A percentile compares a stretch with the other conserved stretches of the same genome.
phyloP scores from a whole-genome alignment of 2,329 filamentous ascomycete species.

The Pyrenochaeta sp. region DNA sequence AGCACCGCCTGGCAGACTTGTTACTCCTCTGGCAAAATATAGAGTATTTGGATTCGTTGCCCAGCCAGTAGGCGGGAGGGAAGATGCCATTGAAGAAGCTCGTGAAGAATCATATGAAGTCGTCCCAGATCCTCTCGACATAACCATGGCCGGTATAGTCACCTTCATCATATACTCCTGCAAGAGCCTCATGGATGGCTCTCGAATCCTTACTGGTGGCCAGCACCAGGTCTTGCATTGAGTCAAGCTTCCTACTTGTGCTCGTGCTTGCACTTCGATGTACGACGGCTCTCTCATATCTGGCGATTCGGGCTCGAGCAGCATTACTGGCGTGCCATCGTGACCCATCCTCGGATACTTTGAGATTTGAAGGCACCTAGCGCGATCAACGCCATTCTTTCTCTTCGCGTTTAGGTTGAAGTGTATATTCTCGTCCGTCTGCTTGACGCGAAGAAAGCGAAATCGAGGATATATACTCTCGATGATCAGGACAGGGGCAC shows the following conservation, averaged over 20 bases:
- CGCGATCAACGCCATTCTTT: not conserved
- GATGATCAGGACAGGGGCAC: conserved; percentile 22
- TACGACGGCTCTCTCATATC: conserved; percentile 26
- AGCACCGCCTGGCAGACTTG: not conserved
- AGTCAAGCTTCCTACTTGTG: conserved; percentile 2
- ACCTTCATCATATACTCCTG: conserved; percentile 3
- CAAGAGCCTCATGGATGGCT: conserved; percentile 8
- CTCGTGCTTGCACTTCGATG: conserved; percentile 15
- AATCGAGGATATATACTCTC: conserved; percentile 20
- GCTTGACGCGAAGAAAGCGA: conserved; percentile 23
- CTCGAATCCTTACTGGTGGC: conserved; percentile 10
- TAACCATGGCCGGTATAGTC: not conserved
- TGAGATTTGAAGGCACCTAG: conserved; percentile 14
- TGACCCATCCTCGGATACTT: conserved; percentile 4
- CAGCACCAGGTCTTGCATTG: conserved; percentile 29
- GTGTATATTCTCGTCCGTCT: conserved; percentile 10
- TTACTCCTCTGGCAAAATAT: not conserved
- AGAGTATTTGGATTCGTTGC: not conserved
- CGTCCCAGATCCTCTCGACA: not conserved
- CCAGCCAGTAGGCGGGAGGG: not conserved
- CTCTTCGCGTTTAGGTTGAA: conserved; percentile 10
- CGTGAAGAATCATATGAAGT: too few species aligned
- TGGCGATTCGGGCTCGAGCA: conserved; percentile 19
- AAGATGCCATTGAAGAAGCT: not conserved
- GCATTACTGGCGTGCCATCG: conserved; percentile 21